phyloP scores from a whole-genome alignment of 2,329 filamentous ascomycete genomes.

The Harringtonia aguacate region DNA sequence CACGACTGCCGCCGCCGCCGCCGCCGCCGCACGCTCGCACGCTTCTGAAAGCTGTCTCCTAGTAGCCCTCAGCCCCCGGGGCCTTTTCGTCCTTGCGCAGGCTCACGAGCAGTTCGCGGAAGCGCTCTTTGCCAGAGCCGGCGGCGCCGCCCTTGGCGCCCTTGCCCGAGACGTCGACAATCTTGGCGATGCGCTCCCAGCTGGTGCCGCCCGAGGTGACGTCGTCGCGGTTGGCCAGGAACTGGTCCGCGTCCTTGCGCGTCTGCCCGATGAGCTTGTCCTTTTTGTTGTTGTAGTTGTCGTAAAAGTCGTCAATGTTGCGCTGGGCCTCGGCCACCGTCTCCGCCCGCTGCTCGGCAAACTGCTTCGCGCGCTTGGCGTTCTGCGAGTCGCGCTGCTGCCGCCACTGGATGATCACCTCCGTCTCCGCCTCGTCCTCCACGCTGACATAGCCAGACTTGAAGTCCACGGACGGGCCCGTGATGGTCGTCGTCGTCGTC shows the following conservation, averaged over 20 bases:
- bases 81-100: slow-evolving; percentile 90
- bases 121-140: slow-evolving; percentile 90
- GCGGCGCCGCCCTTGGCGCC: slow-evolving; percentile 75
- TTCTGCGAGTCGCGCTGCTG: slow-evolving; percentile 77
- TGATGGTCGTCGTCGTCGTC: slow-evolving; percentile 50
- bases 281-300: slow-evolving; percentile 97
- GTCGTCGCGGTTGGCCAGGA: slow-evolving; percentile 79
- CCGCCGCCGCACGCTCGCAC: background rate
- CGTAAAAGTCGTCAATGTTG: slow-evolving; percentile 98
- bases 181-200: slow-evolving; percentile 96
- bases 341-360: slow-evolving; percentile 69
- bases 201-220: slow-evolving; percentile 90
- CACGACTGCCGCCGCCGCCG: background rate
- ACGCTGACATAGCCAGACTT: slow-evolving; percentile 49
- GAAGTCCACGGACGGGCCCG: slow-evolving; percentile 55
- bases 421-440: slow-evolving; percentile 69
- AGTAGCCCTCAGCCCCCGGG: slow-evolving; percentile 55
- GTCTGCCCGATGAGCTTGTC: slow-evolving; percentile 88
- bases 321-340: slow-evolving; percentile 83
- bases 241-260: slow-evolving; percentile 84
- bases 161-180: slow-evolving; percentile 96
- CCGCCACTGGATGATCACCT: slow-evolving; percentile 86
- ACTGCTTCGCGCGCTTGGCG: slow-evolving; percentile 74
- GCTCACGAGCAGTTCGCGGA: slow-evolving; percentile 79
- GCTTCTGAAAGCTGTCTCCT: slow-evolving; percentile 14